A percentile compares a stretch with the other conserved stretches of the same genome.
phyloP scores from a whole-genome alignment of 306 rosid species.

The Glycine tomentella region DNA sequence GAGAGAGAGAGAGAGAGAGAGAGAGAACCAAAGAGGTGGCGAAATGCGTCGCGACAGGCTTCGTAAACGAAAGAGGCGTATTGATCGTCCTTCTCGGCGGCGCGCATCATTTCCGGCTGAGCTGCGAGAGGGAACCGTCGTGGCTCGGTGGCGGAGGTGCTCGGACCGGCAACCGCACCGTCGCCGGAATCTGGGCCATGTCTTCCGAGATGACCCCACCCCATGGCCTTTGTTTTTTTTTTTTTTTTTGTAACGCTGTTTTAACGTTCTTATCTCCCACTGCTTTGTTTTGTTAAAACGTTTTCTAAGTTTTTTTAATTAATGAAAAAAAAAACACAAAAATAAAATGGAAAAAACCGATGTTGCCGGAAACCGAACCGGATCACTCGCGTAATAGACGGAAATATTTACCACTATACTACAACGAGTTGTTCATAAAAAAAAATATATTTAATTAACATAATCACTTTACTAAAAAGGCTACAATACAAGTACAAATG shows the following conservation, averaged over 20 bases:
- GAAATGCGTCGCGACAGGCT: slow-evolving; percentile 97
- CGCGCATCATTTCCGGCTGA: slow-evolving; percentile 97
- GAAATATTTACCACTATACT: no score
- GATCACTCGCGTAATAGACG: no score
- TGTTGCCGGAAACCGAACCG: no score
- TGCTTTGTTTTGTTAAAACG: neutral
- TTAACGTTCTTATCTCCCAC: neutral
- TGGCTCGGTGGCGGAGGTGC: slow-evolving; percentile 46
- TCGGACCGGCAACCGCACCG: slow-evolving; percentile 56
- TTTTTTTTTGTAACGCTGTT: neutral
- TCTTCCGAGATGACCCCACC: slow-evolving; percentile 56
- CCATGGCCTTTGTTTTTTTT: slow-evolving; percentile 44
- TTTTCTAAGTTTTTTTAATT: neutral
- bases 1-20: no score
- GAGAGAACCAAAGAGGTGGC: slow-evolving; percentile 94
- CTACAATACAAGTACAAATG: no score
- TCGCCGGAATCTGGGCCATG: slow-evolving; percentile 49
- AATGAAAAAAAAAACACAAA: neutral
- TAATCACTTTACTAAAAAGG: no score
- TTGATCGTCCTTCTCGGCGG: slow-evolving; percentile 97
- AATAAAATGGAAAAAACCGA: no score
- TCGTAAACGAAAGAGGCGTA: slow-evolving; percentile 94
- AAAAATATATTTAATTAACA: no score
- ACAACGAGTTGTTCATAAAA: no score
- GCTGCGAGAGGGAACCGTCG: slow-evolving; percentile 80